Conservation (phyloP, 768 basidiomycete genomes). For the Neoboletus brunneissimus region DNA sequence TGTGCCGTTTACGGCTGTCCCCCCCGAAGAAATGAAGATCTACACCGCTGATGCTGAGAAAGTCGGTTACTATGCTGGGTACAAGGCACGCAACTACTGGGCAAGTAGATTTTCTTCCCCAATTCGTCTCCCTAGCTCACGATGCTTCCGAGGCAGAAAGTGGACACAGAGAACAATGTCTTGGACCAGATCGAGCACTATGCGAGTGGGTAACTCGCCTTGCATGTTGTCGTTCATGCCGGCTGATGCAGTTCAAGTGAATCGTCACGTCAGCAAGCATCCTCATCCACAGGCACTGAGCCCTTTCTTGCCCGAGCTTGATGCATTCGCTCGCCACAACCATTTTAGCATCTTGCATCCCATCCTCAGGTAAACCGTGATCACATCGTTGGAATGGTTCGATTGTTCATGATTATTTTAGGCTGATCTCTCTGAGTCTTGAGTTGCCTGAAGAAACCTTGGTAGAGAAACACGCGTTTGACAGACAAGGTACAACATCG, state of each 20-base stretch:
- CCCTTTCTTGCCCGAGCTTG: slow-evolving; percentile 51
- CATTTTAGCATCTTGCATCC: slow-evolving; percentile 50
- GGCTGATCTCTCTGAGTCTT: slow-evolving; percentile 48
- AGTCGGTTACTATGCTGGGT: slow-evolving; percentile 47
- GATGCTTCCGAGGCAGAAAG: slow-evolving; percentile 39
- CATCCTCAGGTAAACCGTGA: slow-evolving; percentile 38
- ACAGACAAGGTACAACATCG: slow-evolving; percentile 38
- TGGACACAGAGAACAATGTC: slow-evolving; percentile 48
- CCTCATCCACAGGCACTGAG: slow-evolving; percentile 47
- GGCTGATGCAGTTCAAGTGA: slow-evolving; percentile 34
- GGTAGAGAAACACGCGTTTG: slow-evolving; percentile 45
- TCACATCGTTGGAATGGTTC: background rate
- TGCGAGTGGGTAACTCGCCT: slow-evolving; percentile 39
- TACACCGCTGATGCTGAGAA: slow-evolving; percentile 40
- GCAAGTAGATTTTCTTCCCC: slow-evolving; percentile 23
- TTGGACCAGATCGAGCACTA: slow-evolving; percentile 65
- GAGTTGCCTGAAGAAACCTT: slow-evolving; percentile 53
- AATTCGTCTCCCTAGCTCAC: background rate
- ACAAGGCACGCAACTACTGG: slow-evolving; percentile 50
- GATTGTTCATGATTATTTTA: slow-evolving; percentile 10
- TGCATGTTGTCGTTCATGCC: background rate
- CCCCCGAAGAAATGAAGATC: slow-evolving; percentile 39
- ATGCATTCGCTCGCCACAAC: slow-evolving; percentile 47
- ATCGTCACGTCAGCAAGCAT: slow-evolving; percentile 42
- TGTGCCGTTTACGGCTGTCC: slow-evolving; percentile 41